Base-by-base conservation (phyloP, 2,329 filamentous ascomycete species). In the Myrmaecium sp. region DNA sequence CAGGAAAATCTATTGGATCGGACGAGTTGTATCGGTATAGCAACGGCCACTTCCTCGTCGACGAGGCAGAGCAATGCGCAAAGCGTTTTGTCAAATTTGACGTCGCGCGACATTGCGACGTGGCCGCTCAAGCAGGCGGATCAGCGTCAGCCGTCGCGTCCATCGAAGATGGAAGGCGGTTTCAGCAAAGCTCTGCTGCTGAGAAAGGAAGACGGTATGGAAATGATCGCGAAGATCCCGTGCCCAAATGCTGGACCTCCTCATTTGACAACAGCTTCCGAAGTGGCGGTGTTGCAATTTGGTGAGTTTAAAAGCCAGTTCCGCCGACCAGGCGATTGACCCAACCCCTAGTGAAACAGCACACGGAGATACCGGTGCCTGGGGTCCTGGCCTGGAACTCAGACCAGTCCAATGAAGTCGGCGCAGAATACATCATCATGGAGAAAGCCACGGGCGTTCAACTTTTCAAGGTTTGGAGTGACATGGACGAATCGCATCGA, bases 371-470 rank as follows among this genome's bases (percentile, higher is more conserved):
- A 27, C 44, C 43, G 0, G 44, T 46, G 15, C 36, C 42, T 3
- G 37, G 38, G 28, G 41, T 49, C 12, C 23, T 44, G 21, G 37
- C 37, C 2, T 50, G 41, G 42, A 37, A 30, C 27, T 33, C 34
- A 6, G 36, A 45, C 14, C 2, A 33, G 6, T 36, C 35, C 6
- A 50, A 49, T 14, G 38, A 42, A 10, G 35, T 52, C 7, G 43
- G 47, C 4, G 34, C 36, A 2, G 49, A 54, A 33, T 52, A 48
- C 24, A 51, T 52, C 14, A 30, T 52, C 5, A 48, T 51, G 43
- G 45, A 51, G 26, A 47, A 44, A 21, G 39, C 37, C n/a, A 5
- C 19, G 6, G 46, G 46, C 1, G 29, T 20, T 15, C 39, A 43
- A 22, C 31, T 54, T 6, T 37, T 38, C 25, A 36, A 37, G 2